Evolutionary conservation across 805 yeast species (phyloP), one percentile per base, ranked within the genome.

Genomic region (Saturnispora silvae): DNA sequence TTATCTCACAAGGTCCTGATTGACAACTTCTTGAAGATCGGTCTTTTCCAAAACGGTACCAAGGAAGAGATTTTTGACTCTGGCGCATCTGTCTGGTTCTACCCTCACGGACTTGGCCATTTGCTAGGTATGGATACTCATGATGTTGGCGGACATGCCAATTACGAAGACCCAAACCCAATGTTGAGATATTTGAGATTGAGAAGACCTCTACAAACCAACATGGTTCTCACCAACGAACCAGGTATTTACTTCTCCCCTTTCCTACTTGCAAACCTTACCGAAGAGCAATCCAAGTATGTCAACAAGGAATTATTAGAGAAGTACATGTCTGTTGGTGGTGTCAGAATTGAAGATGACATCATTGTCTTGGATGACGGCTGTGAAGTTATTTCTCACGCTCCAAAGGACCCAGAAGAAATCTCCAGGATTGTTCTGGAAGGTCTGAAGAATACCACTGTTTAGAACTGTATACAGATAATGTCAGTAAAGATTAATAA

Each of bases 61-160:
- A 53, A 72, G 4, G 75, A 63, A 14, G 92, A 85, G 45, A 75
- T 89, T 24, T 75, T 73, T 42, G 68, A 72, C 2, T 71, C 94
- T 35, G 70, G 77, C 40, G 74, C 80, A 4, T 74, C 94, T 3
- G 80, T 77, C 4, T 72, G 81, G 17, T 89, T 89, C 60, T 84
- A 77, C 58, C 98, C 98, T 3, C 98, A 92, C 53, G 98, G 98
- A 0, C 64, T 92, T 40, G 98, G 98, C 11, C 98, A 89, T 54
- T 65, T 85, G 52, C 61, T 89, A 28, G 98, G 98, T 18, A 68
- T 89, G 80, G 96, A 89, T 54, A 86, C 95, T 3, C 98, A 92
- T 57, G 98, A 89, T 59, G 94, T 85, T 33, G 97, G 84, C 29
- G 97, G 98, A 1, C 53, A 68, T 44, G 76, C 97, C 13, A 77